A percentile compares a stretch with the other conserved stretches of the same genome.
phyloP scores from a whole-genome alignment of 345 rosid species.

The Salix brachista region DNA sequence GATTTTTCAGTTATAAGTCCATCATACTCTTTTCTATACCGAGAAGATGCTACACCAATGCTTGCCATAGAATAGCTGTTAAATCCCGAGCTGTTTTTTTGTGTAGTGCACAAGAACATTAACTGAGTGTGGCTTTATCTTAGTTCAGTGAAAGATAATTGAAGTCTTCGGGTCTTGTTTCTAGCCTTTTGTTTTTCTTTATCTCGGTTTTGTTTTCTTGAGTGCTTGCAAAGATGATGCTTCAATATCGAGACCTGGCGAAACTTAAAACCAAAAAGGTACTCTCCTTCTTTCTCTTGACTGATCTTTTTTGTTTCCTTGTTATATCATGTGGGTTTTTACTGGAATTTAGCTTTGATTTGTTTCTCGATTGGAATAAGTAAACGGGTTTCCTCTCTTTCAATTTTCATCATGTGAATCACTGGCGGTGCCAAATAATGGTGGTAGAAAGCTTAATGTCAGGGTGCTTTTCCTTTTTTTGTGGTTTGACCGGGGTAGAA shows the following conservation, averaged over 20 bases:
- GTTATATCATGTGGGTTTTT: background rate
- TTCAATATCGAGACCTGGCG: slow-evolving; percentile 37
- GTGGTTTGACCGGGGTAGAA: background rate
- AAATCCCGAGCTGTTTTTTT: background rate
- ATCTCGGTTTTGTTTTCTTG: background rate
- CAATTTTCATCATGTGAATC: background rate
- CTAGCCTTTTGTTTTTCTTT: no score
- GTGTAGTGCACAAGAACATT: background rate
- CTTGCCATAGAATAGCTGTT: no score
- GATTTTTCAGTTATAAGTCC: background rate
- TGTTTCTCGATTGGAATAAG: background rate
- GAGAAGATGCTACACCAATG: background rate
- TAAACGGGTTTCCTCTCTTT: no score
- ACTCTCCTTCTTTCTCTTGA: background rate
- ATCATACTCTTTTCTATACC: background rate
- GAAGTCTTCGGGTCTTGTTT: background rate
- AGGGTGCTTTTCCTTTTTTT: background rate
- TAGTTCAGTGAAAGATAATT: background rate
- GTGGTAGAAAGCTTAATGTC: no score
- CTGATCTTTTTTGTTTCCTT: background rate
- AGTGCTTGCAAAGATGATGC: slow-evolving; percentile 39
- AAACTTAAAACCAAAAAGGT: slow-evolving; percentile 52
- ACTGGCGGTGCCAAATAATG: no score
- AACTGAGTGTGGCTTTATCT: background rate
- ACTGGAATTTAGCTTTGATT: background rate